A percentile compares a stretch with the other conserved stretches of the same genome.
Conservation (phyloP, 1,284 basidiomycete genomes). For the Tilletia caries region DNA sequence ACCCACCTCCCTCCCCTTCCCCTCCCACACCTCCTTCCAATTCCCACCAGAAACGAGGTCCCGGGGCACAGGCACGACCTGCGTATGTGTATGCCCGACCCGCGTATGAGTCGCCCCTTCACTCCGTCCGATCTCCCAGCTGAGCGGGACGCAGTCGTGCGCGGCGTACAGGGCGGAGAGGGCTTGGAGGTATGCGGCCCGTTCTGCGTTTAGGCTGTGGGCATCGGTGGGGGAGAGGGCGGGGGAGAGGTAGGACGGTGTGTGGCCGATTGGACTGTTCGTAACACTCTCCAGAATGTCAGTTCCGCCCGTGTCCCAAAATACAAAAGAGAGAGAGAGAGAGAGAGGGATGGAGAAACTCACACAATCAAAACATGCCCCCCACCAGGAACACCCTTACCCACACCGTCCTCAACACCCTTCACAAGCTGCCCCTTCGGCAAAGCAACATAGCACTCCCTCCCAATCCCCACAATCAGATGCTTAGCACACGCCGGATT, state of each 20-base stretch:
- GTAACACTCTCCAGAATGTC: not conserved
- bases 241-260: slow-evolving; percentile 17
- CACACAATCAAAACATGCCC: slow-evolving; percentile 44
- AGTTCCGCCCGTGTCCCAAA: not conserved
- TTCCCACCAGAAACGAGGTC: slow-evolving; percentile 9
- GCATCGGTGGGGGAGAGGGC: not conserved
- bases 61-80: slow-evolving; percentile 32
- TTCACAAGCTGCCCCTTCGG: slow-evolving; percentile 43
- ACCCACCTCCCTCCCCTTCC: slow-evolving; percentile 13
- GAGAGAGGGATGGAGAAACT: not conserved
- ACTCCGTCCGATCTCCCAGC: slow-evolving; percentile 32
- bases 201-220: not conserved
- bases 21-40: slow-evolving; percentile 19
- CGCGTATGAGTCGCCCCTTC: slow-evolving; percentile 22
- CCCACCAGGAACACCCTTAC: slow-evolving; percentile 39
- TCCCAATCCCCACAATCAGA: slow-evolving; percentile 40
- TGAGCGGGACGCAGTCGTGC: slow-evolving; percentile 20
- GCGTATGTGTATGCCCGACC: slow-evolving; percentile 44
- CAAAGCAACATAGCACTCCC: slow-evolving; percentile 42
- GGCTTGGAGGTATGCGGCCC: slow-evolving; percentile 18
- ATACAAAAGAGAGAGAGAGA: not conserved
- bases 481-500: slow-evolving; percentile 44
- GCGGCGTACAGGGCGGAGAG: slow-evolving; percentile 25
- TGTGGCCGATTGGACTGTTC: slow-evolving; percentile 33
- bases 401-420: slow-evolving; percentile 13